These are phyloP conservation scores for Citrus sinensis DNA, from an alignment of 345 rosid species.

Conservation along the genomic window DVS_A1.0 CM039163.1:4844001-4844500, in stretches of 20 bases:
- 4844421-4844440: background rate
- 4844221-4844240: background rate
- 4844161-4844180: background rate
- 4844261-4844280: background rate
- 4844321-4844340: background rate
- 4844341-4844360: background rate
- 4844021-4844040: slow-evolving; percentile 76
- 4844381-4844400: background rate
- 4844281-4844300: too few species aligned
- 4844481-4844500: slow-evolving; percentile 60
- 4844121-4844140: slow-evolving; percentile 86
- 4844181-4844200: too few species aligned
- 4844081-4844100: slow-evolving; percentile 73
- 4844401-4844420: background rate
- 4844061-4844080: slow-evolving; percentile 71
- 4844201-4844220: background rate
- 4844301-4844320: background rate
- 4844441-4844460: slow-evolving; percentile 68
- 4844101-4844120: slow-evolving; percentile 72
- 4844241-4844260: background rate
- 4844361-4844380: background rate
- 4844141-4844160: background rate
- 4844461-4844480: slow-evolving; percentile 48
- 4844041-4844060: slow-evolving; percentile 77
- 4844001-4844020: background rate